Evolutionary conservation across 2,329 filamentous ascomycete species (phyloP).

Genomic region (Capronia coronata): DNA sequence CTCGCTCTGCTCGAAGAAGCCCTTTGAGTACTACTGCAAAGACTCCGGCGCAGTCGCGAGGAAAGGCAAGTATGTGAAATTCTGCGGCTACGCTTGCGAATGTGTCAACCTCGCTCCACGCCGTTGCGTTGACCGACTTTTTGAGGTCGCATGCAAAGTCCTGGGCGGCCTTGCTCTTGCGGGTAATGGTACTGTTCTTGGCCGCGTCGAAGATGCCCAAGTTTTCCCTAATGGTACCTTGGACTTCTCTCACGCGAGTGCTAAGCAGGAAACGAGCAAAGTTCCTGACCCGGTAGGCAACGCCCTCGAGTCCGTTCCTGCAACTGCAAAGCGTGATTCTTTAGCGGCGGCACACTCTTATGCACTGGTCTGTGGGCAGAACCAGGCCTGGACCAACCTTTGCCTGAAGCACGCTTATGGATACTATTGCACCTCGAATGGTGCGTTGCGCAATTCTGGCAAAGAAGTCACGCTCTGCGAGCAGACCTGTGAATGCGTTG

Average conservation of each 20-base stretch:
- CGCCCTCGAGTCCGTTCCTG: neutral
- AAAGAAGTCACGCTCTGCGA: neutral
- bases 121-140: neutral
- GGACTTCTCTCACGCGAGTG: neutral
- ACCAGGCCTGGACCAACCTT: neutral
- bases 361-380: neutral
- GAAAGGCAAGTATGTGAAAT: neutral
- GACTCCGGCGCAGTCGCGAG: neutral
- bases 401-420: neutral
- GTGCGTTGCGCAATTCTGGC: neutral
- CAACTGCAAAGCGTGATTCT: neutral
- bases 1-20: neutral
- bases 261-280: neutral
- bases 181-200: neutral
- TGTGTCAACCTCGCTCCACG: constrained; percentile 2
- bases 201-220: neutral
- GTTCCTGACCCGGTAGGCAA: neutral
- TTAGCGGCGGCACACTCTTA: neutral
- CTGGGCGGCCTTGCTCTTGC: neutral
- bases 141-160: neutral
- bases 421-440: neutral
- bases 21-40: constrained; percentile 1
- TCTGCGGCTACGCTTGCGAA: neutral
- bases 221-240: neutral
- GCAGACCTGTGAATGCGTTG: constrained; percentile 1